These are phyloP conservation scores for Candida caryicola DNA, from an alignment of 805 yeast species.

Conservation along the genomic window DNA sequence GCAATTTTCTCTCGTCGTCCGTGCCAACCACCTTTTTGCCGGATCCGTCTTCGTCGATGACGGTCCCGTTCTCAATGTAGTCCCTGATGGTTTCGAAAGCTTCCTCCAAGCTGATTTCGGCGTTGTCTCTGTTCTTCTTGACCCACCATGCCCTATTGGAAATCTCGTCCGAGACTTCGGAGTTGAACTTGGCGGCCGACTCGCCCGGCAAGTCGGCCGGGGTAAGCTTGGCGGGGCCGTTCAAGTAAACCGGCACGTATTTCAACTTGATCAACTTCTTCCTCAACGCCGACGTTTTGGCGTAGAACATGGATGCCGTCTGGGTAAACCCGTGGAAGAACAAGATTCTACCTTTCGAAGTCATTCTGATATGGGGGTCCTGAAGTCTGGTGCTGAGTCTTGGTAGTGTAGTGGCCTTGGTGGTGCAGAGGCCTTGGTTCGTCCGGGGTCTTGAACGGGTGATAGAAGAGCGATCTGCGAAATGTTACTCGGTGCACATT, in stretches of 20 bases:
- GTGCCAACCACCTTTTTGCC: slow-evolving; percentile 18
- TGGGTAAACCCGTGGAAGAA: slow-evolving; percentile 92
- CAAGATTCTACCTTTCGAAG: slow-evolving; percentile 49
- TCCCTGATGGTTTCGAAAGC: slow-evolving; percentile 48
- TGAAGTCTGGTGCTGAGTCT: too few relatives aligned
- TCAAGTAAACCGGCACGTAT: slow-evolving; percentile 70
- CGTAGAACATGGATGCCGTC: slow-evolving; percentile 77
- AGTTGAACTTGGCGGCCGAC: slow-evolving; percentile 49
- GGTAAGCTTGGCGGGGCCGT: slow-evolving; percentile 69
- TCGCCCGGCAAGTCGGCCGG: slow-evolving; percentile 72
- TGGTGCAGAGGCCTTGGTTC: too few relatives aligned
- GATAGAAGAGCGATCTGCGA: too few relatives aligned
- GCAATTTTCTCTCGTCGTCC: slow-evolving; percentile 31
- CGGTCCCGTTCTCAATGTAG: slow-evolving; percentile 57
- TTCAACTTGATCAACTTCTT: slow-evolving; percentile 66
- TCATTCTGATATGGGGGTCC: too few relatives aligned
- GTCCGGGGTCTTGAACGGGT: too few relatives aligned
- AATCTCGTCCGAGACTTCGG: slow-evolving; percentile 34
- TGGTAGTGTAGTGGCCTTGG: too few relatives aligned
- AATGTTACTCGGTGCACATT: too few relatives aligned
- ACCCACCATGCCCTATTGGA: slow-evolving; percentile 75
- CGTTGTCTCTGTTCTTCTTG: slow-evolving; percentile 42
- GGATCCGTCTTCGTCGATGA: slow-evolving; percentile 27
- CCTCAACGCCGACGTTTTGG: slow-evolving; percentile 85
- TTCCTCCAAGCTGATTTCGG: slow-evolving; percentile 47